A percentile compares a stretch with the other conserved stretches of the same genome.
These are phyloP conservation scores for Petrea volubilis DNA, from an alignment of 257 asterid species.

Conservation along the genomic window DNA sequence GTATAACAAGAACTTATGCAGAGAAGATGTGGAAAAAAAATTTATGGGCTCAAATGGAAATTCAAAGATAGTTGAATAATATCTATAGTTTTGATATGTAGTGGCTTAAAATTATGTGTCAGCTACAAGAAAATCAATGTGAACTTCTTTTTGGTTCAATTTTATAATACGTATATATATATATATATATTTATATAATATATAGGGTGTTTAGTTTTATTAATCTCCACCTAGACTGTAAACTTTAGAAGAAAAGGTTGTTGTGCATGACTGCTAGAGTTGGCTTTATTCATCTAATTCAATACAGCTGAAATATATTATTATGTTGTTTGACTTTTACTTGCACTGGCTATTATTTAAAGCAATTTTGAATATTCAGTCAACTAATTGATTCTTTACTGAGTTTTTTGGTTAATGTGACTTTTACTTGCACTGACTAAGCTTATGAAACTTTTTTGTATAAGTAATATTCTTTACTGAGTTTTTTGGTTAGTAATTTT, in stretches of 20 bases:
- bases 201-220: neutral
- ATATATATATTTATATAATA: too few relatives aligned
- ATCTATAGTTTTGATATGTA: neutral
- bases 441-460: too few relatives aligned
- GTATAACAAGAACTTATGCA: too few relatives aligned
- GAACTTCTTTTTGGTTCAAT: neutral
- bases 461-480: too few relatives aligned
- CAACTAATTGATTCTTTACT: neutral
- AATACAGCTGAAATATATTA: constrained; percentile 4
- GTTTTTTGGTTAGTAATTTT: too few relatives aligned
- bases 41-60: neutral
- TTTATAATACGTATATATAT: too few relatives aligned
- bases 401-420: neutral
- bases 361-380: neutral
- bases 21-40: too few relatives aligned
- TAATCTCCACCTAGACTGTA: neutral
- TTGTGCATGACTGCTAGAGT: neutral
- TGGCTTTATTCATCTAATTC: neutral
- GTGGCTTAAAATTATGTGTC: neutral
- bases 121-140: neutral
- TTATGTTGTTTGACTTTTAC: neutral
- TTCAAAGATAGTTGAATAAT: neutral
- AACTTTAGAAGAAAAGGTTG: neutral
- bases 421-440: too few relatives aligned
- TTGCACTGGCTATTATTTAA: neutral